Conservation (phyloP, 2,329 filamentous ascomycete genomes). For the Aspergillus fischeri region DNA sequence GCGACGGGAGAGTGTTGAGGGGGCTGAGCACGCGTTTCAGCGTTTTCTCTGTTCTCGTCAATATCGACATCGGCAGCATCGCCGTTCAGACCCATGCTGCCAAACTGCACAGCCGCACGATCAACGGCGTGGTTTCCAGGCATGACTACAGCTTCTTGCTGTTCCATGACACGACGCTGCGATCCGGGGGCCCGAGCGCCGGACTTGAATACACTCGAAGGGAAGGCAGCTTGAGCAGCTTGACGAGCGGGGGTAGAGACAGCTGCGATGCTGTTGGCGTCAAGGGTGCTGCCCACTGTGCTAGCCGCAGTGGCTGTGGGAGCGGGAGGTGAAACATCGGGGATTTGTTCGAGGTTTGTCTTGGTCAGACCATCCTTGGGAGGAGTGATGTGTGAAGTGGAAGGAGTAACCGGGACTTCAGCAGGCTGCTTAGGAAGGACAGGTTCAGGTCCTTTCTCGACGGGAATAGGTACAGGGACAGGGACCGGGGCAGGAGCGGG, state of each 20-base stretch:
- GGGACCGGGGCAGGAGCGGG: constrained; percentile 38
- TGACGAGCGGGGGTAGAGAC: constrained; percentile 51
- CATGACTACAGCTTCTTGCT: constrained; percentile 98
- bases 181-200: constrained; percentile 74
- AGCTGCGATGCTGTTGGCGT: constrained; percentile 60
- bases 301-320: constrained; percentile 81
- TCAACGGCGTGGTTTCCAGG: constrained; percentile 94
- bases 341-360: constrained; percentile 86
- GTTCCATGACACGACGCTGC: constrained; percentile 82
- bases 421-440: constrained; percentile 30
- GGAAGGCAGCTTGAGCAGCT: constrained; percentile 64
- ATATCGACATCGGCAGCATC: constrained; percentile 60
- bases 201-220: constrained; percentile 71
- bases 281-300: constrained; percentile 81
- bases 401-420: constrained; percentile 37
- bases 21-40: constrained; percentile 88
- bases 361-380: constrained; percentile 82
- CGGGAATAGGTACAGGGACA: constrained; percentile 35
- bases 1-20: constrained; percentile 88
- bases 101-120: constrained; percentile 89
- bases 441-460: constrained; percentile 33
- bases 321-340: constrained; percentile 72
- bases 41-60: constrained; percentile 90
- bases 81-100: constrained; percentile 85
- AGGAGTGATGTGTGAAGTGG: constrained; percentile 53